These are phyloP conservation scores for Skeletonema costatum DNA, from an alignment of 108 stramenopile genomes.

Conservation along the genomic window DNA sequence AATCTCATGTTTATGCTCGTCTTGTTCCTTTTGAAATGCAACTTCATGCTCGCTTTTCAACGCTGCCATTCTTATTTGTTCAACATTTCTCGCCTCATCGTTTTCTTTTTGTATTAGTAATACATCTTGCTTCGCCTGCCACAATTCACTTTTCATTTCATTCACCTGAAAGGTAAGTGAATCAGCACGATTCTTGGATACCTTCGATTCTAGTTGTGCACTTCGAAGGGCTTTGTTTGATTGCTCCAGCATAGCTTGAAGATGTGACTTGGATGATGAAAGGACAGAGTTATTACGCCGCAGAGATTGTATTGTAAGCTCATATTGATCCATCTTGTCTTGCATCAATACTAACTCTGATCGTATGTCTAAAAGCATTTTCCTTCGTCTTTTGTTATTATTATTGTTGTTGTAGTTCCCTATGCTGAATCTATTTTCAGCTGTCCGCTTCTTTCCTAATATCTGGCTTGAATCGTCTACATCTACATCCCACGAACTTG, in stretches of 20 bases:
- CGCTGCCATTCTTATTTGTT: background rate
- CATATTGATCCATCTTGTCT: constrained; percentile 1
- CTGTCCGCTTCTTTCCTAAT: background rate
- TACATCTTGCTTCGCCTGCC: background rate
- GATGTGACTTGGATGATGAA: background rate
- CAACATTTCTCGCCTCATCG: background rate
- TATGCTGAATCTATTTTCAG: background rate
- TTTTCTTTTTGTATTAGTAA: background rate
- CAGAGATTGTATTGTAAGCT: background rate
- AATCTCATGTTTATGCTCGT: background rate
- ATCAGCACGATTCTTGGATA: background rate
- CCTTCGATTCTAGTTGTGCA: background rate
- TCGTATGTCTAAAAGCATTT: background rate
- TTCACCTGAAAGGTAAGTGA: background rate
- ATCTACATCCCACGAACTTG: constrained; percentile 7
- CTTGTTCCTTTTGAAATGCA: background rate
- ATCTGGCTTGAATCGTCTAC: background rate
- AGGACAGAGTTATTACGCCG: background rate
- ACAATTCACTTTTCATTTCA: background rate
- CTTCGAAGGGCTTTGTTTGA: background rate
- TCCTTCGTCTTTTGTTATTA: background rate
- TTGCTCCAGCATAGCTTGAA: background rate
- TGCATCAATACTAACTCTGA: constrained; percentile 1
- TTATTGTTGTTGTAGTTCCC: background rate
- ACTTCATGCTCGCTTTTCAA: background rate